Base-by-base conservation (phyloP, 345 rosid species). In the Jatropha curcas region DNA sequence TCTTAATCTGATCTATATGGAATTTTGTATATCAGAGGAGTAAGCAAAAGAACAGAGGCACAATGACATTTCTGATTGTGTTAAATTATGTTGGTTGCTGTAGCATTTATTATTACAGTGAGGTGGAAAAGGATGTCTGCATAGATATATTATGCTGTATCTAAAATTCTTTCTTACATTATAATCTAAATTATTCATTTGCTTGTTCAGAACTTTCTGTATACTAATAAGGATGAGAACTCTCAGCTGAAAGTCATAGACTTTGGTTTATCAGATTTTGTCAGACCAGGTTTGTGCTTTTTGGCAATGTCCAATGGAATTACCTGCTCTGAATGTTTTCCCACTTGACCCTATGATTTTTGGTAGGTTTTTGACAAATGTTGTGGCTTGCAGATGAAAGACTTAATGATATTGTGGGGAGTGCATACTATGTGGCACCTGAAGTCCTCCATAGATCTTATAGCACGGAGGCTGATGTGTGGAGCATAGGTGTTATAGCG, bases 401-500 rank as follows among this genome's bases (percentile, higher is more conserved):
- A 80, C 93, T 95, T 20, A 93, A 91, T 70, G 99, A 93, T 81
- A 95, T 95, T 65, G 99, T 95, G 66, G 99, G 99, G 61, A 95
- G 98, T 70, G 98, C 97, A 4, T 90, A 91, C 79, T 95, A 95
- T 60, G 98, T 95, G 72, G 97, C 98, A 64, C 99, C 99, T 34
- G 99, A 95, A 88, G 99, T 95, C 77, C 87, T 95, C 57, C 97
- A 91, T 74, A 88, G 98, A 83, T 89, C 94, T 74, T 95, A 95
- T 76, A 79, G 84, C 80, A 86, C 96, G 5, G 99, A 95, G 80
- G 99, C 99, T 6, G 99, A 95, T 86, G 96, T 90, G 27, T 95
- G 99, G 99, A 95, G 99, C 76, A 65, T 91, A 56, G 99, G 99
- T n/a, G 98, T 95, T 20, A 91, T 95, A 66, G 88, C 97, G 20